Evolutionary conservation across 148 eudicot species (phyloP), one percentile per base, ranked within the genome.

Genomic region (Silene latifolia): DNA sequence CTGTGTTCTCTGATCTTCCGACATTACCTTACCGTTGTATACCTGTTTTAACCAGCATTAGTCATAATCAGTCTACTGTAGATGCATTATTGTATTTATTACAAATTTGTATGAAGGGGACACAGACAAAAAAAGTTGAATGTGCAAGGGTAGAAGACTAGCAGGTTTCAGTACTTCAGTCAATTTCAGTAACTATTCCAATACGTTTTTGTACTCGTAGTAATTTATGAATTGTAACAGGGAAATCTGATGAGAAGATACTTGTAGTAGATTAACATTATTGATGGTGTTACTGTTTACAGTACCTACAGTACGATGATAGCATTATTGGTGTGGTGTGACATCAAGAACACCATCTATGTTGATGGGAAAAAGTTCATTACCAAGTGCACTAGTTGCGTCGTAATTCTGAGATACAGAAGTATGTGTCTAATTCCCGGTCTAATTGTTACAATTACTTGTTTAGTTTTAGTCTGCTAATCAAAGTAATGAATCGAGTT

Each of bases 1-100:
- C 70, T 81, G 80, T 60, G 79, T 86, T 61, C 87, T 91, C 75
- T 87, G 80, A 1, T 90, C 92, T 72, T 93, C 94, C 54, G 85
- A 69, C 18, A 91, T 67, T 14, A 91, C 72, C 71, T 81, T 83
- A 2, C 83, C 93, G 0, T 48, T 82, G 74, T 88, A 74, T 51
- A 80, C 96, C 98, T 91, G 82, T 72, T 20, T 58, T 17, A 0
- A 15, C n/a, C 39, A 61, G 12, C 8, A 53, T 29, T 4, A 58
- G n/a, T 72, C 19, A 32, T 35, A 10, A 57, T 57, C 25, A 17
- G 5, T 56, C 46, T 24, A 27, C 15, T 0, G 1, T 21, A 23
- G 21, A 58, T 29, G 9, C 24, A 23, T n/a, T n/a, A n/a, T n/a
- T n/a, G n/a, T n/a, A n/a, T 24, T 5, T 8, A 29, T 62, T 39